Conservation (phyloP, 2,329 filamentous ascomycete species). For the Chaetomiaceae sp. region DNA sequence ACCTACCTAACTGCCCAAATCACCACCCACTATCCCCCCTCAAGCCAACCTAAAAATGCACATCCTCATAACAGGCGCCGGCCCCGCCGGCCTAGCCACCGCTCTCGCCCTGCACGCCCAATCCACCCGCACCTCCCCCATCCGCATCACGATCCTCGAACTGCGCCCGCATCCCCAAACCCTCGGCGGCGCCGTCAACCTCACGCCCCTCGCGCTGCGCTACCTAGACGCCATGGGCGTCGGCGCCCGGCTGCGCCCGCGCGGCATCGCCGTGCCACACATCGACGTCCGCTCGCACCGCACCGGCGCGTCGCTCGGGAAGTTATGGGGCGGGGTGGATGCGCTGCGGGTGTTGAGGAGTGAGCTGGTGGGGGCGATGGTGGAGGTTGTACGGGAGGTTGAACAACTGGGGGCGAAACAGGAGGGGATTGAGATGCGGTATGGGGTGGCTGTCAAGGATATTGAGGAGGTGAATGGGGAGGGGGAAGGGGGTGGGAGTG, state of each 20-base stretch:
- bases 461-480: neutral
- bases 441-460: neutral
- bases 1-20: too few relatives aligned
- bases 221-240: constrained; percentile 2
- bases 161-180: neutral
- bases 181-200: constrained; percentile 1
- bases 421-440: neutral
- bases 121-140: neutral
- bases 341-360: neutral
- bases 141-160: constrained; percentile 1
- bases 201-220: constrained; percentile 1
- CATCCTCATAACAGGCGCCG: neutral
- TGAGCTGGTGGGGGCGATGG: constrained; percentile 1
- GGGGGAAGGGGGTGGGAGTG: neutral
- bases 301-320: neutral
- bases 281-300: constrained; percentile 1
- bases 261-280: neutral
- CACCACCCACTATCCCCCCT: too few relatives aligned
- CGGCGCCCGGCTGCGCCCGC: neutral
- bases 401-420: too few relatives aligned
- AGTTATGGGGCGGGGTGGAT: neutral
- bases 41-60: too few relatives aligned
- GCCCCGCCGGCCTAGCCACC: neutral
- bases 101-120: neutral
- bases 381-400: neutral